Percentiles rank a stretch among this genome's conserved stretches.
Evolutionary conservation across 352 stramenopile species (phyloP).

Genomic region (Phytophthora crassamura): DNA sequence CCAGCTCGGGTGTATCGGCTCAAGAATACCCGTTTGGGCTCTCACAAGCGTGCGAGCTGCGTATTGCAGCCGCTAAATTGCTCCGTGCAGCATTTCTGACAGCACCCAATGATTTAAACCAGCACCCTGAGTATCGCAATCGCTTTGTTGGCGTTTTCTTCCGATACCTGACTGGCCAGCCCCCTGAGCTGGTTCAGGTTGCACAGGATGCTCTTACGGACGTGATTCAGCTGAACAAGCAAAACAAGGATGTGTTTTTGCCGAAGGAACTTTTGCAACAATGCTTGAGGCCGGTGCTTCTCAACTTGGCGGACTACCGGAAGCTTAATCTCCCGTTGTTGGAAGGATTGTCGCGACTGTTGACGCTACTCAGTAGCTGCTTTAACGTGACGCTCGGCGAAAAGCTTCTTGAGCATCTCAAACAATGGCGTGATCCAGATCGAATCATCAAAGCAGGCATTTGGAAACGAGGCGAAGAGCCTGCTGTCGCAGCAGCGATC

Average conservation of each 20-base stretch:
- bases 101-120: slow-evolving; percentile 83
- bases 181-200: slow-evolving; percentile 80
- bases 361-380: slow-evolving; percentile 95
- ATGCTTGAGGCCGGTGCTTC: slow-evolving; percentile 95
- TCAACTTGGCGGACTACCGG: slow-evolving; percentile 96
- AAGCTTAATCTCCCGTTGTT: slow-evolving; percentile 97
- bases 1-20: slow-evolving; percentile 55
- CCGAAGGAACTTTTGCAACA: slow-evolving; percentile 97
- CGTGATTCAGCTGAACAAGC: slow-evolving; percentile 87
- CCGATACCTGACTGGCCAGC: slow-evolving; percentile 88
- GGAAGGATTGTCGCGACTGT: slow-evolving; percentile 92
- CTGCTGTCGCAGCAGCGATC: slow-evolving; percentile 94
- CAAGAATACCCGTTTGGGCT: slow-evolving; percentile 90
- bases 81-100: slow-evolving; percentile 88
- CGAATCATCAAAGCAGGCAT: slow-evolving; percentile 92
- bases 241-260: slow-evolving; percentile 88
- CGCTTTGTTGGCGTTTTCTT: slow-evolving; percentile 92
- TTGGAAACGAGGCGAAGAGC: slow-evolving; percentile 95
- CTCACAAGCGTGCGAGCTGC: slow-evolving; percentile 81
- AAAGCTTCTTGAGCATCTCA: slow-evolving; percentile 97
- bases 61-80: slow-evolving; percentile 89
- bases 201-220: slow-evolving; percentile 84
- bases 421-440: slow-evolving; percentile 93
- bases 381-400: slow-evolving; percentile 98
- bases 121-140: slow-evolving; percentile 86